Evolutionary conservation across 176 grass and related monocot species (phyloP).

Genomic region (Saccharum officinarum): DNA sequence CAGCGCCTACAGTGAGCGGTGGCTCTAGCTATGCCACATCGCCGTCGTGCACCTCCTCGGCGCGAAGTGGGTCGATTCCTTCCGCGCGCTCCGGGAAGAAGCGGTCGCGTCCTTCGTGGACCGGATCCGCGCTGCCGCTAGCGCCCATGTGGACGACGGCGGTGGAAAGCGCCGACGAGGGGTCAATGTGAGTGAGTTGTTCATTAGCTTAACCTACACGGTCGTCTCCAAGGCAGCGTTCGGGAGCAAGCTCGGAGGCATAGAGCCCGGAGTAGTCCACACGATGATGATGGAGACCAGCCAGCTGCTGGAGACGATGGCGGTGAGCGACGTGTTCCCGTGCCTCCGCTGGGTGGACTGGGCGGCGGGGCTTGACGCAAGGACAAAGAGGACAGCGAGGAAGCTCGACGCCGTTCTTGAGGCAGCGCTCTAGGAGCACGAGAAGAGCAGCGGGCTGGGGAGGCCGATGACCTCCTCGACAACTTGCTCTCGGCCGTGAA

Average conservation of each 20-base stretch:
- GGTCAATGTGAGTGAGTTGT: slow-evolving; percentile 44
- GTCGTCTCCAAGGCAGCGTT: slow-evolving; percentile 40
- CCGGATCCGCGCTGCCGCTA: not conserved
- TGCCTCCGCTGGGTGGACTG: slow-evolving; percentile 40
- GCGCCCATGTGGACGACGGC: not conserved
- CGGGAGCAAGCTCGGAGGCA: slow-evolving; percentile 21
- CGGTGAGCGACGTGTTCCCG: slow-evolving; percentile 35
- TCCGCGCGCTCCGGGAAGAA: slow-evolving; percentile 42
- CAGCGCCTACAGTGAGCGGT: slow-evolving; percentile 58
- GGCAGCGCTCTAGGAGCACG: slow-evolving; percentile 41
- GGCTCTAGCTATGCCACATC: slow-evolving; percentile 41
- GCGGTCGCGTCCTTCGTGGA: slow-evolving; percentile 30
- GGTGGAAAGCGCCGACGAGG: not conserved
- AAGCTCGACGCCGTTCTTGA: slow-evolving; percentile 48
- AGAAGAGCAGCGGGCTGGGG: not conserved
- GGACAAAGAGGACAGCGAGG: slow-evolving; percentile 5
- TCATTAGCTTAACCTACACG: slow-evolving; percentile 21
- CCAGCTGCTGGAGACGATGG: slow-evolving; percentile 15
- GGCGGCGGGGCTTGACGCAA: slow-evolving; percentile 35
- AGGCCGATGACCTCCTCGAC: slow-evolving; percentile 21
- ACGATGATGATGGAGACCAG: not conserved
- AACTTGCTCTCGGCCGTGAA: slow-evolving; percentile 19
- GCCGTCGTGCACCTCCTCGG: slow-evolving; percentile 46
- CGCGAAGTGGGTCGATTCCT: slow-evolving; percentile 48
- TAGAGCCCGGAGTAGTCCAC: not conserved